A percentile compares a stretch with the other conserved stretches of the same genome.
Conservation (phyloP, 371 early-diverging fungal species). For the Chytridium lagenaria region DNA sequence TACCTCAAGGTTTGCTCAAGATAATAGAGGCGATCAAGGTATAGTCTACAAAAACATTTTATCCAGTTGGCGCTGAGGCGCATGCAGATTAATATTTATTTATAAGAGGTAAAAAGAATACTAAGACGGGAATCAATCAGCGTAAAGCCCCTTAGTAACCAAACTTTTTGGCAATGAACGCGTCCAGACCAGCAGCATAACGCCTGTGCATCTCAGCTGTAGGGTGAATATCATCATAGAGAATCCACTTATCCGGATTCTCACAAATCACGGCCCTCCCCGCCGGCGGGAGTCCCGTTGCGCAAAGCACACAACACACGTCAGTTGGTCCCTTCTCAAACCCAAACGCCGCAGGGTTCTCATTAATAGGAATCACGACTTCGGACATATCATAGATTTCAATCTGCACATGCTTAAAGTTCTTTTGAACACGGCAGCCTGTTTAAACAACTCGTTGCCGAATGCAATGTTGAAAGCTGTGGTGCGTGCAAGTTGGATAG, state of each 20-base stretch:
- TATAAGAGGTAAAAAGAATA: too few species aligned
- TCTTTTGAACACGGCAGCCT: neutral
- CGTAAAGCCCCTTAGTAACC: constrained; percentile 10
- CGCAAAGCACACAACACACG: neutral
- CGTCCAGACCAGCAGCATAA: neutral
- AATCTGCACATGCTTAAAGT: neutral
- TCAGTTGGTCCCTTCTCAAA: neutral
- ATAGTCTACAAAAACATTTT: too few species aligned
- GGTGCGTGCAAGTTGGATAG: neutral
- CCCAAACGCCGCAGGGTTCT: neutral
- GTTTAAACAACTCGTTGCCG: neutral
- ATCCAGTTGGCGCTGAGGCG: too few species aligned
- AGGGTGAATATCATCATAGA: neutral
- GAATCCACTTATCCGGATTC: neutral
- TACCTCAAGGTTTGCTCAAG: too few species aligned
- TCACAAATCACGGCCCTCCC: neutral
- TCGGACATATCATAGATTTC: neutral
- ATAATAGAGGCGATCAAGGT: too few species aligned
- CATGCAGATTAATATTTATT: too few species aligned
- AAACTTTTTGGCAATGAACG: neutral
- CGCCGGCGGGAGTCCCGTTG: neutral
- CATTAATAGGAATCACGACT: neutral
- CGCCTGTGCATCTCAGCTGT: neutral
- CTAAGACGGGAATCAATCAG: too few species aligned
- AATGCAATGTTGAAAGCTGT: neutral